Evolutionary conservation across 140 eudicot species (phyloP).

Genomic region (Flaveria floridana): DNA sequence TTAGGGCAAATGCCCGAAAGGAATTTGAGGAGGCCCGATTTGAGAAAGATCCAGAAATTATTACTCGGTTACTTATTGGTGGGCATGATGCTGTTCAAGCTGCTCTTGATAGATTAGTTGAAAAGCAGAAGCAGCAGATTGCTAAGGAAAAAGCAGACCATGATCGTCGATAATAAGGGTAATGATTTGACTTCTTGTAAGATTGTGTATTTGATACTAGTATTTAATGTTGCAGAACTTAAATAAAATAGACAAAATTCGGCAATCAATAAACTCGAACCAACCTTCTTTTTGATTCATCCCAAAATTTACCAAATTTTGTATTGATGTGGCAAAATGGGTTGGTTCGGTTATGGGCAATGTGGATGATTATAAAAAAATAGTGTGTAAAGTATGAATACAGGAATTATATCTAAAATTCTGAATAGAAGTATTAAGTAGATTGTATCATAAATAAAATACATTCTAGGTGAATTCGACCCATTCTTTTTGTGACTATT

Average conservation of each 20-base stretch:
- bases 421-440: neutral
- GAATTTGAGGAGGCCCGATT: slow-evolving; percentile 85
- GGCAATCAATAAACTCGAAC: neutral
- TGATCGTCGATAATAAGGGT: slow-evolving; percentile 43
- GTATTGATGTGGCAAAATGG: neutral
- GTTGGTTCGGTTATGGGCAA: neutral
- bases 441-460: neutral
- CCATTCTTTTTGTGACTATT: neutral
- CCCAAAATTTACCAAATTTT: neutral
- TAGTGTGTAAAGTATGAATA: neutral
- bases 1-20: slow-evolving; percentile 74
- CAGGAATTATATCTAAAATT: neutral
- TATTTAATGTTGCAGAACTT: neutral
- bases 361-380: neutral
- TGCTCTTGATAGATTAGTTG: slow-evolving; percentile 73
- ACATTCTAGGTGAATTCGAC: neutral
- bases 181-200: slow-evolving; percentile 18
- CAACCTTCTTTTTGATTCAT: neutral
- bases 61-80: slow-evolving; percentile 70
- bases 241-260: neutral
- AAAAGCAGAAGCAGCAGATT: slow-evolving; percentile 82
- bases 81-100: slow-evolving; percentile 82
- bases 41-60: slow-evolving; percentile 84
- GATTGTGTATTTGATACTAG: slow-evolving; percentile 8
- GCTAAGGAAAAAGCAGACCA: slow-evolving; percentile 56